Evolutionary conservation across 345 rosid species (phyloP).

Genomic region (Hirschfeldia incana): DNA sequence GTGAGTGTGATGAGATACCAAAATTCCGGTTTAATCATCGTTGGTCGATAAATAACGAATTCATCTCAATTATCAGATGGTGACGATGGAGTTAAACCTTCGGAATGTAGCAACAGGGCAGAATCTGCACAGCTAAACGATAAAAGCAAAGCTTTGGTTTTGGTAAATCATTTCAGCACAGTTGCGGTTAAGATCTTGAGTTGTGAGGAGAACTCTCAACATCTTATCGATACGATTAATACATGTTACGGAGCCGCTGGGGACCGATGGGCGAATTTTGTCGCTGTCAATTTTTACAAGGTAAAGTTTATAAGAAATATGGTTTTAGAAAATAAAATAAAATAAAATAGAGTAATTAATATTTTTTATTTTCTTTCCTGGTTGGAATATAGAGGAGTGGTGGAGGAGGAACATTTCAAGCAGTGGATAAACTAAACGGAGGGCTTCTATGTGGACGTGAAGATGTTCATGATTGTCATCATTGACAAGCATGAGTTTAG

Average conservation of each 20-base stretch:
- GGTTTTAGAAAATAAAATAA: neutral
- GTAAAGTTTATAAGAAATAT: conserved; percentile 13
- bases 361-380: neutral
- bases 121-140: conserved; percentile 51
- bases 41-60: conserved; percentile 8
- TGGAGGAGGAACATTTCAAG: conserved; percentile 68
- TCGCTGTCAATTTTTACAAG: conserved; percentile 61
- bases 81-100: conserved; percentile 35
- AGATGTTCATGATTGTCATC: conserved; percentile 49
- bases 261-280: conserved; percentile 58
- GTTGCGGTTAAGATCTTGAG: conserved; percentile 36
- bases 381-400: conserved; percentile 44
- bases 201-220: conserved; percentile 49
- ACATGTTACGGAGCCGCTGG: conserved; percentile 51
- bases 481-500: neutral
- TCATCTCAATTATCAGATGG: conserved; percentile 44
- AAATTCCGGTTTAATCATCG: neutral
- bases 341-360: neutral
- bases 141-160: conserved; percentile 49
- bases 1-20: conserved; percentile 33
- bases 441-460: conserved; percentile 49
- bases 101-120: conserved; percentile 44
- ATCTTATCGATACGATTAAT: conserved; percentile 36
- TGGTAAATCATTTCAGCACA: conserved; percentile 51
- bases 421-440: conserved; percentile 59